Evolutionary conservation across 202 grass and related monocot genomes (phyloP), one percentile per base, ranked within the genome.

Genomic region (Brachypodium distachyon): DNA sequence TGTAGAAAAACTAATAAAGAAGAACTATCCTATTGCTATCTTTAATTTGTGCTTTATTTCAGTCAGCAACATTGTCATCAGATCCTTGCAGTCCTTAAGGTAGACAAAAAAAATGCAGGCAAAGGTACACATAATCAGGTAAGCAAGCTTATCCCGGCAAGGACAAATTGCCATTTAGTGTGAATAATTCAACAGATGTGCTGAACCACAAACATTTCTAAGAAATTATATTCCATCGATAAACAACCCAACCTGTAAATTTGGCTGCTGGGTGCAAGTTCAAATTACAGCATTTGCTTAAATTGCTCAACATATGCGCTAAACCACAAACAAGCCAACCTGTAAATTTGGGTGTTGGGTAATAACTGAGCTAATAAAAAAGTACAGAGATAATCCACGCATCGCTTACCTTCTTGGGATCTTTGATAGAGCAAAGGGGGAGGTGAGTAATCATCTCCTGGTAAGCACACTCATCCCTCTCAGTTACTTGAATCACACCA

Each of bases 391-490:
- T 38, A 61, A 19, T 32, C 9, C 1, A 3, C 21, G 25, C 40
- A 5, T 0, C 31, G 21, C 12, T 27, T 72, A 97, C 94, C 90
- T 94, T 97, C 82, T 84, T 97, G 82, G 94, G 91, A 23, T 94
- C 86, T 75, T 90, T 86, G 46, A 92, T 97, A 16, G 93, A 97
- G 83, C 88, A 91, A 70, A 97, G 88, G 62, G 93, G 86, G 39
- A 97, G 90, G 62, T 97, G 93, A 52, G 88, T 85, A 62, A 97
- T 97, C 93, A 97, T 97, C 77, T 97, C 93, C 76, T 97, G 93
- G 83, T 91, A 97, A 5, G 94, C 90, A 18, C 94, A 97, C 65
- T 97, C 94, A 42, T 97, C 94, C 82, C 94, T 87, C 70, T 97
- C 91, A 9, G 95, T 97, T 7, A 97, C 72, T 73, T 97, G 95